Evolutionary conservation across 1,284 basidiomycete species (phyloP).

Genomic region (Moesziomyces sp.): DNA sequence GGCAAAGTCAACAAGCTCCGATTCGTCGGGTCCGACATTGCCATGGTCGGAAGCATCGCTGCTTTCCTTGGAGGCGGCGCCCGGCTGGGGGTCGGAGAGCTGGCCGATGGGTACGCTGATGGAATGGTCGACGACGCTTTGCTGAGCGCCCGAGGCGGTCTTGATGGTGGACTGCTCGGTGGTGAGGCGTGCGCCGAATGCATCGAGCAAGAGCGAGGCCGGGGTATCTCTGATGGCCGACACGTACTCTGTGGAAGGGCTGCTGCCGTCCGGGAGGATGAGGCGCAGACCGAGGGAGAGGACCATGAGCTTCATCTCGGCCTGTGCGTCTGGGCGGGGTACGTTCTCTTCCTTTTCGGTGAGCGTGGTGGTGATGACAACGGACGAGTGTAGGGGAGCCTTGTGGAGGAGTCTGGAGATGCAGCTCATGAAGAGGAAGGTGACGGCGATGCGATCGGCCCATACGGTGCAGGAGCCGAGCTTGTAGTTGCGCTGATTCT

Average conservation of each 20-base stretch:
- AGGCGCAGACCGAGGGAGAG: conserved; percentile 30
- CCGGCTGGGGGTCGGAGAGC: conserved; percentile 4
- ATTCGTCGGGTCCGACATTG: conserved; percentile 15
- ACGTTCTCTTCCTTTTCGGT: conserved; percentile 23
- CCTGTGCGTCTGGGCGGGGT: background rate
- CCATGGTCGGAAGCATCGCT: background rate
- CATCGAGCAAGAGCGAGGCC: conserved; percentile 29
- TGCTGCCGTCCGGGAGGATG: conserved; percentile 12
- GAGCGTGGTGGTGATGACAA: conserved; percentile 23
- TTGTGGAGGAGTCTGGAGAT: conserved; percentile 26
- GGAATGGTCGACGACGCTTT: conserved; percentile 28
- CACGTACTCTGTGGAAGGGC: conserved; percentile 9
- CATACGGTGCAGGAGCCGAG: conserved; percentile 33
- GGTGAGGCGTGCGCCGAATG: conserved; percentile 26
- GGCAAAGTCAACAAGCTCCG: conserved; percentile 37
- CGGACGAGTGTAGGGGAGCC: conserved; percentile 20
- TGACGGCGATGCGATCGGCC: conserved; percentile 30
- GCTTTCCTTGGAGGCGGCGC: conserved; percentile 1
- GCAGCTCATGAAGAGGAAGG: conserved; percentile 44
- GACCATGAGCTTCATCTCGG: conserved; percentile 36
- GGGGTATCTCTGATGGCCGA: conserved; percentile 20
- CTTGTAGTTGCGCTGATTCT: conserved; percentile 28
- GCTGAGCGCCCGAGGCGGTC: conserved; percentile 4
- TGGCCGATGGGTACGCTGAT: conserved; percentile 31
- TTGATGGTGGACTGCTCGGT: conserved; percentile 18